Base-by-base conservation (phyloP, 2,329 filamentous ascomycete genomes). In the Spiromastix sp. region DNA sequence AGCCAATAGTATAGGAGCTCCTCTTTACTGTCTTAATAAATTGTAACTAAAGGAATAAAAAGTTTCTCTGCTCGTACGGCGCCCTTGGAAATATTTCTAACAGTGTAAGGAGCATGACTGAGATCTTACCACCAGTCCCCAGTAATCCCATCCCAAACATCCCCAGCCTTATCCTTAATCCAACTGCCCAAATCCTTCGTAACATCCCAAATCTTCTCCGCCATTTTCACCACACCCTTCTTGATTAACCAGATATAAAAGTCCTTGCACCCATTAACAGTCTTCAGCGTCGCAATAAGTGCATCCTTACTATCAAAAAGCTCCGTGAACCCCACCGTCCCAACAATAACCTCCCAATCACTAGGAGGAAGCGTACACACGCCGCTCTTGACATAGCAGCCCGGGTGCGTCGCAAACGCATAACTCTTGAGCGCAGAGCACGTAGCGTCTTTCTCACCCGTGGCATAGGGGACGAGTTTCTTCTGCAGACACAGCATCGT, bases 401-500 rank as follows among this genome's bases (percentile, higher is more conserved):
- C 24, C 2, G 47, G 40, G 40, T 50, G 48, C 10, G 46, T 45
- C 7, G 24, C 36, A 19, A 49, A 48, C 5, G 48, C 48, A 22
- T 44, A 45, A 6, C 39, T 20, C 18, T 36, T 39, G 18, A 50
- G 26, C 17, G 36, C 44, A 7, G 16, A 27, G 38, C 48, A 50
- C 20, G 26, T 43, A 8, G 38, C 32, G 12, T 20, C 34, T 20
- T 42, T 28, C 25, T 36, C 30, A 11, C 42, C 41, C 8, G 34
- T 40, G 18, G 39, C 41, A 26, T 46, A 47, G 3, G 48, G 46
- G 3, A 52, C 44, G 9, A 55, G 34, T 17, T 40, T 38, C 17
- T 40, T 33, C 30, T 55, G 51, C 16, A 55, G 41, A 32, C 51
- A 55, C 19, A 50, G 44, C 46, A 51, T 54, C 8, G 46, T 46